Percentiles rank a stretch among this genome's conserved stretches.
Conservation (phyloP, 2,329 filamentous ascomycete species). For the Nannizzia gypsea region DNA sequence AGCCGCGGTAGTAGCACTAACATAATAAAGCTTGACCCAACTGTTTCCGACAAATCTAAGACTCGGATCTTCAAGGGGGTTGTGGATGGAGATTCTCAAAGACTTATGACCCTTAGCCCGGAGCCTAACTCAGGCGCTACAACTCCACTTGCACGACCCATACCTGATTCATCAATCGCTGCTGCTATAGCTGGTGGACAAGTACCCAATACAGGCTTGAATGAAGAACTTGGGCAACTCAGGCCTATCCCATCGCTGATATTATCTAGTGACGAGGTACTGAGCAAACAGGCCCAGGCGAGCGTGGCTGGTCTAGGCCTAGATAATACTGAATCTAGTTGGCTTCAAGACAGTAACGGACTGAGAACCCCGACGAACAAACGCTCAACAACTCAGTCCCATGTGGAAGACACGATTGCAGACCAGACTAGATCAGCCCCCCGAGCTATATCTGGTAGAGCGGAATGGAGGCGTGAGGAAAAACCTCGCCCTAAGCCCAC, state of each 20-base stretch:
- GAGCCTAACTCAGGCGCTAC: slow-evolving; percentile 46
- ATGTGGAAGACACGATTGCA: background rate
- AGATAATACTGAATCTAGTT: background rate
- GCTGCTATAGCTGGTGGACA: slow-evolving; percentile 20
- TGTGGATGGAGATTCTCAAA: slow-evolving; percentile 27
- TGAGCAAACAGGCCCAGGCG: background rate
- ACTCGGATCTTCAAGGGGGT: slow-evolving; percentile 35
- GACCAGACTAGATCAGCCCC: slow-evolving; percentile 26
- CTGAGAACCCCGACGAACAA: slow-evolving; percentile 12
- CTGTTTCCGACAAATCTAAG: slow-evolving; percentile 29
- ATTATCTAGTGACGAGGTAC: slow-evolving; percentile 24
- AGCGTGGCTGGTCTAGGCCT: background rate
- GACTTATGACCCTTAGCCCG: slow-evolving; percentile 23
- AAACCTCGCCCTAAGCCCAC: background rate
- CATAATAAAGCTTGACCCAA: slow-evolving; percentile 21
- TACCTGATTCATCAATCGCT: slow-evolving; percentile 31
- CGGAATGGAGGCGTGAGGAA: slow-evolving; percentile 27
- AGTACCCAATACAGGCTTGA: slow-evolving; percentile 22
- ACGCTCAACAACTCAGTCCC: slow-evolving; percentile 14
- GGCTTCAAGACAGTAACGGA: background rate
- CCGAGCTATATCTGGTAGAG: slow-evolving; percentile 28
- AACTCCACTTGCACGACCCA: slow-evolving; percentile 43
- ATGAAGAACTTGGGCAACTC: slow-evolving; percentile 28
- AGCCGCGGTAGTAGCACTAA: slow-evolving; percentile 9
- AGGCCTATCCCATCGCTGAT: slow-evolving; percentile 35